Evolutionary conservation across 2,329 filamentous ascomycete genomes (phyloP), one percentile per base, ranked within the genome.

Genomic region (Nemania diffusa): DNA sequence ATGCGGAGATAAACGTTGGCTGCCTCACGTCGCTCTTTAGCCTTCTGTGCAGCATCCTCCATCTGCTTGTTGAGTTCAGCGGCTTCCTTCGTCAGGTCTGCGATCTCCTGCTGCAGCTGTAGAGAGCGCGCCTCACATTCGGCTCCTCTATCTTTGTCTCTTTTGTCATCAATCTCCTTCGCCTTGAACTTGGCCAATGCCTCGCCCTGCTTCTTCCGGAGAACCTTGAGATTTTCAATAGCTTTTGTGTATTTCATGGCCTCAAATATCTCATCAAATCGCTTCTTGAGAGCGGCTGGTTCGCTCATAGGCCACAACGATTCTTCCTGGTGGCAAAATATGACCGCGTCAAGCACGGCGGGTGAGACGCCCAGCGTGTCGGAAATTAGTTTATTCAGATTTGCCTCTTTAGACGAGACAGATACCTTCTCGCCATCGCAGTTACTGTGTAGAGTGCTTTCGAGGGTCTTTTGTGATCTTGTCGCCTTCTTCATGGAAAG

Each of bases 281-380:
- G 91, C 79, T 97, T 97, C 81, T 99, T 99, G 57, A 99, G 83
- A 0, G 88, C 88, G 0, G 88, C 84, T 0, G 96, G 93, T 75
- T 97, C 93, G 76, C 93, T 97, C 85, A 99, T 90, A 0, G 96
- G 96, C 96, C 96, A 99, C 29, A 98, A 81, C 27, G 95, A 97
- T 73, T 99, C 96, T 78, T 99, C 96, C 77, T 99, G 96, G 77
- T 99, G 96, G 78, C 96, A 99, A 81, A 99, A 99, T 73, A 99
- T 97, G 78, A 99, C 96, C 65, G 91, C 92, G 72, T 98, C 94
- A 27, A 99, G 86, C 62, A 99, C 90, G 13, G 96, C 94, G 62
- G 91, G 90, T 1, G 94, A 96, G 3, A 97, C 96, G 42, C 96
- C 96, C 0, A 99, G 86, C 71, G 93, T 91, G 72, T 92, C 88